These are phyloP conservation scores for Stachybotrys chartarum DNA, from an alignment of 2,329 filamentous ascomycete species.

Conservation along the genomic window DNA sequence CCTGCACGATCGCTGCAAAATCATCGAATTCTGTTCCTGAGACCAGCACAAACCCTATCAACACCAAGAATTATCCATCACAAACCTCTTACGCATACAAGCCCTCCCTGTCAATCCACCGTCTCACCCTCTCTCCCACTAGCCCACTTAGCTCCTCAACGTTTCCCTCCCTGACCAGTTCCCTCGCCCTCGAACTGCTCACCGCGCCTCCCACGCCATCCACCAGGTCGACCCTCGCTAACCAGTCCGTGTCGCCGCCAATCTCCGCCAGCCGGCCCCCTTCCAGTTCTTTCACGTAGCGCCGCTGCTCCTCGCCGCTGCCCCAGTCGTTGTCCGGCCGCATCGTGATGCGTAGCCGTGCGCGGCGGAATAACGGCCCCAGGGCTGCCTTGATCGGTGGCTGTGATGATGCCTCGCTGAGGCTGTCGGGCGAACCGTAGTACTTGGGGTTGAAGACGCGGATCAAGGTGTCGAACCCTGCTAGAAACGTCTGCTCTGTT, in stretches of 20 bases:
- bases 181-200: constrained; percentile 58
- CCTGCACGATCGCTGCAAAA: too few relatives aligned
- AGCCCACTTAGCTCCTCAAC: constrained; percentile 40
- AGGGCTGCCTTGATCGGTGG: constrained; percentile 42
- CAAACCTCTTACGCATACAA: constrained; percentile 38
- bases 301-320: constrained; percentile 27
- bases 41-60: not conserved
- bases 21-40: not conserved
- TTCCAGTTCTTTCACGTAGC: constrained; percentile 45
- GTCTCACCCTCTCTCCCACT: constrained; percentile 48
- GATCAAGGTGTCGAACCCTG: constrained; percentile 70
- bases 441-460: constrained; percentile 69
- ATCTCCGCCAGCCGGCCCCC: constrained; percentile 38
- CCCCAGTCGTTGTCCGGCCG: constrained; percentile 57
- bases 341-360: constrained; percentile 57
- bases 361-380: constrained; percentile 54
- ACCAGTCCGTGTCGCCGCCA: constrained; percentile 54
- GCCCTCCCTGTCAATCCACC: constrained; percentile 48
- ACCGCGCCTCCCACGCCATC: constrained; percentile 37
- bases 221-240: constrained; percentile 51
- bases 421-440: constrained; percentile 33
- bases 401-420: constrained; percentile 11
- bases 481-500: constrained; percentile 57
- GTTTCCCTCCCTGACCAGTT: constrained; percentile 36
- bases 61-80: not conserved